Evolutionary conservation across 805 yeast species (phyloP), one percentile per base, ranked within the genome.

Genomic region (Saccharomycopsis schoenii): DNA sequence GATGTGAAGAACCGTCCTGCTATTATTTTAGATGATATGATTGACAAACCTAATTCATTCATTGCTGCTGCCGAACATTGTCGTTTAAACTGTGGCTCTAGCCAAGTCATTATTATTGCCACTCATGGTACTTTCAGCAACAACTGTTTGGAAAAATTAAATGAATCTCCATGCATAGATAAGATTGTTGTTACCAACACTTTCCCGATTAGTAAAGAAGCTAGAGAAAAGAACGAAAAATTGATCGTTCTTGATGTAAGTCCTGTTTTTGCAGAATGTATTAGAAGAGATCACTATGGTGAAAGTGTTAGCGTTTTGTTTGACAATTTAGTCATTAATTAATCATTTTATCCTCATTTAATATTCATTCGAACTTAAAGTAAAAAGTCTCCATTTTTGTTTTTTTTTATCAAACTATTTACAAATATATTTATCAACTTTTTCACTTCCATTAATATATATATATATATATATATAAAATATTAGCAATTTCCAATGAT

Each of bases 1-100:
- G 96, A 93, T 71, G 99, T 94, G 58, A 84, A 88, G 66, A 87
- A 84, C 67, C 89, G 89, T 73, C 88, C 96, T 6, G 98, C 97
- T 19, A 89, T 94, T 66, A 88, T 94, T 63, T 79, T 94, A 62
- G 99, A 94, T 75, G 99, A 94, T 72, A 89, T 94, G 96, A 87
- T 94, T 68, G 99, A 94, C 72, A 90, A 94, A 71, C 97, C 97
- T 55, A 85, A 86, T 65, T 84, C 96, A 10, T 93, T 92, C 71
- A 88, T 94, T 65, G 93, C 97, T 37, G 99, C 99, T 52, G 99
- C 99, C 40, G 99, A 94, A 76, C 99, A 94, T 76, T 83, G 96
- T 72, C 83, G 96, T 66, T 79, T 89, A 74, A 93, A 92, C 74
- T 94, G 99, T 76, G 99, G 99, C 61, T 99, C 99, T 63, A 87